phyloP scores from a whole-genome alignment of 495 filamentous ascomycete species.

The Aspergillus incahuasiensis region DNA sequence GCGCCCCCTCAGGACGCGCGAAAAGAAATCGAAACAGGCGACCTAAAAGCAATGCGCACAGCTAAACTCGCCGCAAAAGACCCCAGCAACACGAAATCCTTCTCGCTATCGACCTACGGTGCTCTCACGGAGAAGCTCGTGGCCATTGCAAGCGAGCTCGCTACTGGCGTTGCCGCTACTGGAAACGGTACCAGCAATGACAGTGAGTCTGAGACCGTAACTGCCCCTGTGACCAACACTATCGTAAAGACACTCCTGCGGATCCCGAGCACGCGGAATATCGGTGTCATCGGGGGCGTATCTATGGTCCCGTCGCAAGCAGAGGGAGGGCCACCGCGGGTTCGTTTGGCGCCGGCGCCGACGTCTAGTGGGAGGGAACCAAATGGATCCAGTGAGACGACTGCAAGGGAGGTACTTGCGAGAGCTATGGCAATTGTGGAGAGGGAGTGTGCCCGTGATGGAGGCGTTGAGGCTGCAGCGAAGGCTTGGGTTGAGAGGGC shows the following conservation, averaged over 20 bases:
- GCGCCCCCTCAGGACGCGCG: too few relatives aligned
- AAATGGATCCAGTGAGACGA: too few relatives aligned
- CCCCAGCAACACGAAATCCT: conserved; percentile 19
- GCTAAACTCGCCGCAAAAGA: conserved; percentile 31
- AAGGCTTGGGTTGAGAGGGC: conserved; percentile 45
- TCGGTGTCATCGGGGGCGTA: conserved; percentile 64
- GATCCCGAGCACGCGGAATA: conserved; percentile 88
- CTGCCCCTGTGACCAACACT: too few relatives aligned
- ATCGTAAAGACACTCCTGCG: conserved; percentile 78
- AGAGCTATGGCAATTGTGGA: conserved; percentile 30
- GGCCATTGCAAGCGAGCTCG: conserved; percentile 56
- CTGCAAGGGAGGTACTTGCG: not conserved
- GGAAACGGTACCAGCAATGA: not conserved
- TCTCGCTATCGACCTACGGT: conserved; percentile 59
- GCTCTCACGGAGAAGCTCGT: conserved; percentile 68
- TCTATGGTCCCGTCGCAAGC: not conserved
- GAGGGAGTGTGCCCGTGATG: conserved; percentile 39
- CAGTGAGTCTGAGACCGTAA: conserved; percentile 59
- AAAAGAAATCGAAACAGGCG: conserved; percentile 26
- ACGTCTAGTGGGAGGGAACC: not conserved
- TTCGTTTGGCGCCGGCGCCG: not conserved
- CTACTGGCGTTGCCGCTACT: not conserved
- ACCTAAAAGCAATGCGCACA: conserved; percentile 40
- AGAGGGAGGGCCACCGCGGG: not conserved
- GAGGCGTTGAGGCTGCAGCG: conserved; percentile 32